Base-by-base conservation (phyloP, 2,329 filamentous ascomycete genomes). In the Alternaria brassicicola region DNA sequence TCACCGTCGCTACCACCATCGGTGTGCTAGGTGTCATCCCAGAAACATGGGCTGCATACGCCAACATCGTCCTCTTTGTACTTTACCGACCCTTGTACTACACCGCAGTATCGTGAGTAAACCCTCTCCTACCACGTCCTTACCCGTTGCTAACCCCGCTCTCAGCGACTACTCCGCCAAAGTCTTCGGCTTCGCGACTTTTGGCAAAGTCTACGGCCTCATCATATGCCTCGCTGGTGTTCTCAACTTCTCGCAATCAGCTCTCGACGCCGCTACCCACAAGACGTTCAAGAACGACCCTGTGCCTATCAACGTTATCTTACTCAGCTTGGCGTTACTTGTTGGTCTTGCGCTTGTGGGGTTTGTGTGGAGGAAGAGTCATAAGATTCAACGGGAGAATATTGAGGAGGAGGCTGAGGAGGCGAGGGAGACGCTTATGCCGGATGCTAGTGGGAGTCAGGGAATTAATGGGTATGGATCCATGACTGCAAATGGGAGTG, bases 191-290 rank as follows among this genome's bases (percentile, higher is more conserved):
- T 96, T 96, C 79, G 76, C 88, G 60, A 96, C 92, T 0, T 97
- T 97, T 67, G 93, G 93, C 43, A 96, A 91, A 56, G 92, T 97
- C n/a, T 97, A 97, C 77, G 93, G 93, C 10, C 84, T 93, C 19
- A 90, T 96, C 65, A 96, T 97, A 67, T 96, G 91, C 77, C 79
- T 95, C 2, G 89, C 92, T 0, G 93, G 93, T 0, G 76, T 97
- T 0, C 84, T 93, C 70, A 96, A 96, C 77, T 93, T 97, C 71
- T 86, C 86, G 1, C 92, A 96, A 79, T 89, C 89, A 5, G 92
- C 86, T 0, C 82, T 97, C 31, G 93, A 97, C 75, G 86, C 88
- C 23, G 75, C 94, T 33, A 92, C 93, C 38, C 91, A 96, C 71
- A 82, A 86, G 55, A 83, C 83, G 0, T 97, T 94, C 71, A 68